Conservation (phyloP, 208 protist species). For the Acanthamoeba healyi region DNA sequence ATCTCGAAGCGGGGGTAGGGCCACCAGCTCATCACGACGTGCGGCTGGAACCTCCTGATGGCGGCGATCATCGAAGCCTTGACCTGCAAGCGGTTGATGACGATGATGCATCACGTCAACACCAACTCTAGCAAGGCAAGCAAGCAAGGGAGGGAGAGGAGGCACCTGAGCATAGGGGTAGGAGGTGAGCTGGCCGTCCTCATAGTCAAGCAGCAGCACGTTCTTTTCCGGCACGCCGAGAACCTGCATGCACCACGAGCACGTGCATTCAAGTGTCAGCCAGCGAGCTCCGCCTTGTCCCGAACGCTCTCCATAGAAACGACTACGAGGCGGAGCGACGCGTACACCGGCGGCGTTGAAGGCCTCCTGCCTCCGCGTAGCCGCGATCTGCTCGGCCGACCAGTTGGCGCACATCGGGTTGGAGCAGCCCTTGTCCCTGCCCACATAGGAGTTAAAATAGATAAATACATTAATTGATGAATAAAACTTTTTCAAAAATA, state of each 20-base stretch:
- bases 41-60: constrained; percentile 21
- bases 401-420: constrained; percentile 32
- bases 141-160: background rate
- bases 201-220: constrained; percentile 46
- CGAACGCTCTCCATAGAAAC: too few relatives aligned
- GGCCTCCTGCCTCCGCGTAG: background rate
- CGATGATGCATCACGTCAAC: background rate
- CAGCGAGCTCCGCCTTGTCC: too few relatives aligned
- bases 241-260: background rate
- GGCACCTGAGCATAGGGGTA: constrained; percentile 31
- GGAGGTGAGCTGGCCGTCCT: constrained; percentile 58
- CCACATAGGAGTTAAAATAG: background rate
- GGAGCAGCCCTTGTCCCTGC: constrained; percentile 50
- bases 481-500: too few relatives aligned
- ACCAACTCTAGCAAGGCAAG: background rate
- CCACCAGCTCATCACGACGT: constrained; percentile 64
- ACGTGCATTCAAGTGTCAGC: background rate
- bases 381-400: constrained; percentile 15
- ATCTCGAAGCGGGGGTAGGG: constrained; percentile 50
- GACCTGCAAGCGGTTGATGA: background rate
- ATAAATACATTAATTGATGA: too few relatives aligned
- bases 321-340: background rate
- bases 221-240: constrained; percentile 1
- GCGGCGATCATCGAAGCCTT: constrained; percentile 33
- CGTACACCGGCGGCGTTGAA: constrained; percentile 30